Percentiles rank a stretch among this genome's conserved stretches.
Conservation (phyloP, 2,329 filamentous ascomycete species). For the Herpotrichia juniperi region DNA sequence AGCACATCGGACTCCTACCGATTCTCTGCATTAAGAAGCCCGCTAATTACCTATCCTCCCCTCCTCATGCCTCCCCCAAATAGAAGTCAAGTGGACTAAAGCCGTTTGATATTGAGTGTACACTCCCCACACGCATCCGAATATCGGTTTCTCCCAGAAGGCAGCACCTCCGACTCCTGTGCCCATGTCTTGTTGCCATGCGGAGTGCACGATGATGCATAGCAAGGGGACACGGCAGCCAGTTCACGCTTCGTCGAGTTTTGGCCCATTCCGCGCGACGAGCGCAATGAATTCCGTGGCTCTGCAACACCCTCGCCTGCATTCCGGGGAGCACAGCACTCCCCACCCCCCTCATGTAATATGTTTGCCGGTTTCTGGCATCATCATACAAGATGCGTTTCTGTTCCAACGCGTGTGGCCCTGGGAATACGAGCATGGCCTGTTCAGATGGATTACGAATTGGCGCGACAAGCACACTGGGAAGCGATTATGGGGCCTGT, state of each 20-base stretch:
- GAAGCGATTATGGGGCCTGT: neutral
- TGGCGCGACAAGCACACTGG: slow-evolving; percentile 2
- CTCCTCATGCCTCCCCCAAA: neutral
- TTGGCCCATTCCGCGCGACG: slow-evolving; percentile 13
- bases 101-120: slow-evolving; percentile 10
- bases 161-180: slow-evolving; percentile 5
- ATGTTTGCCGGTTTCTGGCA: slow-evolving; percentile 2
- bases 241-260: slow-evolving; percentile 16
- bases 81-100: neutral
- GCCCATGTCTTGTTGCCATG: slow-evolving; percentile 21
- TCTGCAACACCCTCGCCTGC: slow-evolving; percentile 23
- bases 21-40: neutral
- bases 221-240: slow-evolving; percentile 29
- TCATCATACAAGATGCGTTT: slow-evolving; percentile 11
- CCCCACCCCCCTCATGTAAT: neutral
- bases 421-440: slow-evolving; percentile 24
- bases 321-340: slow-evolving; percentile 27
- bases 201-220: slow-evolving; percentile 26
- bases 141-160: slow-evolving; percentile 9
- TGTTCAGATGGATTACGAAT: slow-evolving; percentile 10
- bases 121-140: slow-evolving; percentile 5
- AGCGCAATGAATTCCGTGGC: slow-evolving; percentile 23
- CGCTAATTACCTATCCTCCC: neutral
- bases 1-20: neutral
- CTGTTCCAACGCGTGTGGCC: slow-evolving; percentile 24